Evolutionary conservation across 306 rosid species (phyloP), one percentile per base, ranked within the genome.

Genomic region (Albizia julibrissin): DNA sequence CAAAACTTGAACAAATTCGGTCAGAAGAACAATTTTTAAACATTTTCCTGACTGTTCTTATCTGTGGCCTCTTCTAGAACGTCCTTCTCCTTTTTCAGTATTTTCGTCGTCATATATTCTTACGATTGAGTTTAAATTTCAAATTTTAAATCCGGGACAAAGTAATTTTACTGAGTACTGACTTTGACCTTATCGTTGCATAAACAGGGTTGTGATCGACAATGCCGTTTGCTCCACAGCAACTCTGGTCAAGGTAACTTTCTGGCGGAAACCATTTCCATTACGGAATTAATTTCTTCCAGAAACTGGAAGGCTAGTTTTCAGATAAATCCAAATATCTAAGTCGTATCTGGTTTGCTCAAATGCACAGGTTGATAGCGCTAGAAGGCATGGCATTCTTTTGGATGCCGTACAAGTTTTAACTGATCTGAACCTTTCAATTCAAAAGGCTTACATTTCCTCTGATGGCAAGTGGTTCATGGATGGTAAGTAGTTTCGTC

Each of bases 381-480:
- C 96, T 16, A 91, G 99, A 91, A 91, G 91, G 74, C 91, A 89
- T 83, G 97, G 96, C 47, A 93, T 91, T 91, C 88, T 95, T 61
- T 77, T 95, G 18, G 97, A 93, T 78, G 99, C 99, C 27, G 97
- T 95, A 11, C 96, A 95, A 81, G 87, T 95, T 76, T 92, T 95
- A 34, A 90, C 93, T 39, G 99, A 95, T 85, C 81, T 92, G 15
- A 92, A 95, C 68, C 96, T 95, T 77, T 82, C 86, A 10, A 95
- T 95, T 29, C 89, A 91, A 86, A 95, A 95, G 76, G 99, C 98
- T 2, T 92, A 95, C 79, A 91, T 95, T 83, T 95, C 97, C 59
- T 94, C 98, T 1, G 99, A 95, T 85, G 99, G 97, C 47, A 88
- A 73, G 44, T 95, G 99, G 99, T 93, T 92, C 93, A 95, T 95